Evolutionary conservation across 129 eudicot species (phyloP), one percentile per base, ranked within the genome.

Genomic region (Lactuca saligna): DNA sequence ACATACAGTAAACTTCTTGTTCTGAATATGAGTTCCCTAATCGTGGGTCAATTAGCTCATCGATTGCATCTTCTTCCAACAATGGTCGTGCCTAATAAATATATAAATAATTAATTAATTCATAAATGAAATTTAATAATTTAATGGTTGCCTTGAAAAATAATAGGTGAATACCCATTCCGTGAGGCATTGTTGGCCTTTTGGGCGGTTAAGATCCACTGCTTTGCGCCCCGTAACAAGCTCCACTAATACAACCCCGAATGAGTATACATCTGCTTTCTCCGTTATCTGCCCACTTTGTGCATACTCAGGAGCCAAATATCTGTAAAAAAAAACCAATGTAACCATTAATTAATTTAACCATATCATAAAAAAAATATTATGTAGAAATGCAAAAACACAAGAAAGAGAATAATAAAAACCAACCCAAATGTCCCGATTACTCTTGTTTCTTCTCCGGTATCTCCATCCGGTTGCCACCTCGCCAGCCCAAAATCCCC

Each of bases 401-500:
- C 3, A 61, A 35, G 20, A 61, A 37, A 42, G 9, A 55, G 31
- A 56, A 69, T 41, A 6, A 8, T 20, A 61, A 57, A 42, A 56
- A 79, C 81, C 63, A 76, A 90, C 97, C 97, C 97, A 59, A 90
- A 87, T 54, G 97, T 90, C 51, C 97, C 97, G 38, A 90, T 90
- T 51, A 90, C 97, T 84, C 97, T 79, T 10, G 97, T 90, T 75
- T 90, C 95, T 66, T 87, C 97, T 63, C 97, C 97, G 1, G 87
- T 84, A 73, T 87, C 97, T 73, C 97, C 97, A 64, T 90, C 95
- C 57, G 97, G 97, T 63, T 90, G 97, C 97, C 97, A 90, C 66
- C 97, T 79, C 8, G 97, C 97, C 16, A 90, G 84, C 20, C 97
- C 97, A 61, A 90, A 90, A 77, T 90, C 97, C 57, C 97, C 97